A percentile compares a stretch with the other conserved stretches of the same genome.
These are phyloP conservation scores for Tetrahymena elliotti DNA, from an alignment of 73 alveolate species.

Conservation along the genomic window DNA sequence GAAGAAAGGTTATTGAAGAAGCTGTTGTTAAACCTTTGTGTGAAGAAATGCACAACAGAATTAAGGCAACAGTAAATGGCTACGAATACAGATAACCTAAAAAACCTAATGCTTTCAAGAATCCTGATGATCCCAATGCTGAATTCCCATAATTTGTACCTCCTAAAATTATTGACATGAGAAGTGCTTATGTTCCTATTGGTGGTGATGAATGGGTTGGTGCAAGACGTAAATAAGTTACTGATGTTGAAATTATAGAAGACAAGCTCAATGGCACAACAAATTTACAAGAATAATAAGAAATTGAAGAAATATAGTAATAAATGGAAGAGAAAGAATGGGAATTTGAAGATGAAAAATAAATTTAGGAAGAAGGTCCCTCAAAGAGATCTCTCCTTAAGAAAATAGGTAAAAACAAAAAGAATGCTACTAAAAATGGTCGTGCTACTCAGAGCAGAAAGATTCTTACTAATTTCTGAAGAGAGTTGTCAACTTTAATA, in stretches of 20 bases:
- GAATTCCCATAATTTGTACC: conserved; percentile 17
- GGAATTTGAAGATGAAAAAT: neutral
- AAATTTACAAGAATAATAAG: neutral
- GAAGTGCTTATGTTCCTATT: conserved; percentile 29
- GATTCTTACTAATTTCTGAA: neutral
- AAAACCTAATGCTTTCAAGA: conserved; percentile 10
- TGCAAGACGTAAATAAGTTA: conserved; percentile 12
- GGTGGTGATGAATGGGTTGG: conserved; percentile 34
- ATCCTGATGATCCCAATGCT: conserved; percentile 37
- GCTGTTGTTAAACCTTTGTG: neutral
- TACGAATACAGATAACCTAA: conserved; percentile 3
- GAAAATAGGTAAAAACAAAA: neutral
- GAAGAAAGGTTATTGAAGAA: conserved; percentile 12
- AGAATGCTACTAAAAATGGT: neutral
- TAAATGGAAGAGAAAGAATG: neutral
- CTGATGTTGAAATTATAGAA: neutral
- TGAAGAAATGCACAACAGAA: conserved; percentile 11
- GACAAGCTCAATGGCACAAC: neutral
- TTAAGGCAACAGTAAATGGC: conserved; percentile 33
- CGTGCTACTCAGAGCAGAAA: neutral
- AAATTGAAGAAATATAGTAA: neutral
- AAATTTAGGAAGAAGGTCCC: neutral
- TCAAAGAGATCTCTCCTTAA: neutral
- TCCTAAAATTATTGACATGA: conserved; percentile 12
- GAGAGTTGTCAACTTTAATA: neutral